Base-by-base conservation (phyloP, 1,284 basidiomycete genomes). In the Mycosarcoma maydis region DNA sequence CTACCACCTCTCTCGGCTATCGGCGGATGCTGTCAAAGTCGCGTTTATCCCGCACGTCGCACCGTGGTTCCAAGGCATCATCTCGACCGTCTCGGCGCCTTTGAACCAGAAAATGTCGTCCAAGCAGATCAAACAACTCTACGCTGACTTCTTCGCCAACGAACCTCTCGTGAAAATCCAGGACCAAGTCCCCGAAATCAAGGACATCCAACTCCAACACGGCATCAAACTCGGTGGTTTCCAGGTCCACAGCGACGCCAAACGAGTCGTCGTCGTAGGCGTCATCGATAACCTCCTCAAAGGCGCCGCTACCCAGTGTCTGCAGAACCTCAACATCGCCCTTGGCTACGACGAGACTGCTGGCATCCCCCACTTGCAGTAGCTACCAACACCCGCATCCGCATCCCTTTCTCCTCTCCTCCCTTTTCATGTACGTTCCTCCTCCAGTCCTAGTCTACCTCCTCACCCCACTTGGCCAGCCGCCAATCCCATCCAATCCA, bases 1-100 rank as follows among this genome's bases (percentile, higher is more conserved):
- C 2, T 84, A 85, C 58, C 95, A 97, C 82, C 88, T 98, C 39
- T 88, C 89, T 2, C 83, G 82, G 16, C 87, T 95, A n/a, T 23
- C 27, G 4, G 36, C 24, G 3, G 69, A 46, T 32, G 73, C 60
- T 6, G 83, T 95, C 65, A 87, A 89, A 64, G 82, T 98, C 27
- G 91, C 90, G 10, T 99, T 99, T 83, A 85, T 94, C 32, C 95
- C 95, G 1, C 85, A 86, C 44, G 92, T 98, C 14, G 90, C 89
- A 0, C 90, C 94, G 6, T 98, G 94, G 93, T 98, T 97, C 85
- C 92, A 92, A 71, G 95, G 96, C 6, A 99, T 99, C 83, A 83
- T 97, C 68, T 90, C 90, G 38, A 91, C 92, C 33, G 85, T 90
- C 39, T 92, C 89, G 34, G 89, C 93, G 61, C 93, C 94, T 3